These are phyloP conservation scores for Aspergillus hiratsukae DNA, from an alignment of 2,329 filamentous ascomycete genomes.

Conservation along the genomic window DNA sequence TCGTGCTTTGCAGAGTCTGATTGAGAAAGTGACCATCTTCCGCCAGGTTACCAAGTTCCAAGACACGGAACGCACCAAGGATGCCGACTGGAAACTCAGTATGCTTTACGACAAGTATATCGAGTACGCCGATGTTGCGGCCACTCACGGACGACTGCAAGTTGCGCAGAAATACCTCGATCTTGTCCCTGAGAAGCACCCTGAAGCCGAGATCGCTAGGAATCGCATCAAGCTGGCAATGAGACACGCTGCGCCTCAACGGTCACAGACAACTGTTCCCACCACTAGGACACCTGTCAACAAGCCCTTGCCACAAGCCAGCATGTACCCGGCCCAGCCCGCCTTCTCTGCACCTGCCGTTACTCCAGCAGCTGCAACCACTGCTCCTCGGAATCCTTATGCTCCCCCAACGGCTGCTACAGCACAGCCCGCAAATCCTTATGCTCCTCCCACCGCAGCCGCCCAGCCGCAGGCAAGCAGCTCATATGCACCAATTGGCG, in stretches of 20 bases:
- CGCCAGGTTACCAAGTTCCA: conserved; percentile 87
- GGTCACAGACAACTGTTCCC: conserved; percentile 37
- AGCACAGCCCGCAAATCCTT: conserved; percentile 24
- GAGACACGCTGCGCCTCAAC: conserved; percentile 52
- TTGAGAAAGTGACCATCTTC: conserved; percentile 98
- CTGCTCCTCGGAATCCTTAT: conserved; percentile 47
- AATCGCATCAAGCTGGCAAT: conserved; percentile 82
- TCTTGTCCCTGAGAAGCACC: conserved; percentile 76
- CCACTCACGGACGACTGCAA: conserved; percentile 78
- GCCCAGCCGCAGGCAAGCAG: conserved; percentile 11
- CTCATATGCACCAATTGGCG: conserved; percentile 20
- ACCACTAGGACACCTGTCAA: conserved; percentile 35
- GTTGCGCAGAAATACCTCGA: conserved; percentile 89
- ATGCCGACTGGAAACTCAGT: conserved; percentile 81
- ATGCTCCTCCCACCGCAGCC: conserved; percentile 26
- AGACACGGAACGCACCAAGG: conserved; percentile 67
- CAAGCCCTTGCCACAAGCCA: conserved; percentile 39
- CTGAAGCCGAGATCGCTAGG: conserved; percentile 79
- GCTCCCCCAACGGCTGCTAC: conserved; percentile 38
- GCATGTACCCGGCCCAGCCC: conserved; percentile 33
- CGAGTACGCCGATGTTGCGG: conserved; percentile 93
- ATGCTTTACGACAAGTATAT: conserved; percentile 90
- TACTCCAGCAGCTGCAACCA: conserved; percentile 33
- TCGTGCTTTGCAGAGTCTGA: conserved; percentile 81
- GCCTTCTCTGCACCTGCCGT: conserved; percentile 26